Evolutionary conservation across 768 basidiomycete genomes (phyloP).

Genomic region (Mycena belliarum): DNA sequence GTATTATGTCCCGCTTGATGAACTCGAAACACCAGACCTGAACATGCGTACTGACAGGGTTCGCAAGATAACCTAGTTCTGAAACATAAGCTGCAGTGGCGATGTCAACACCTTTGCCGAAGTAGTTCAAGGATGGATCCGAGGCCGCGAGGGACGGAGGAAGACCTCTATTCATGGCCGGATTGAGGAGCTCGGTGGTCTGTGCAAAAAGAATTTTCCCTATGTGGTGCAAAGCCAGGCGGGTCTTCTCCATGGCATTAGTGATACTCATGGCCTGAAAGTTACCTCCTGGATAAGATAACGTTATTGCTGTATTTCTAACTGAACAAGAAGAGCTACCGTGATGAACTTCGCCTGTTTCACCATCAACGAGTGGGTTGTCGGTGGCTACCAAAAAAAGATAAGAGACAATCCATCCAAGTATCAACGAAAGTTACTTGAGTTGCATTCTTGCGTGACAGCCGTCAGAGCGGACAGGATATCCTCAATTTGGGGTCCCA

Average conservation of each 20-base stretch:
- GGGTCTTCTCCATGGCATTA: conserved; percentile 84
- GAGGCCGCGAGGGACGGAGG: conserved; percentile 74
- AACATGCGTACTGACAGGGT: conserved; percentile 76
- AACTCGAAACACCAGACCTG: conserved; percentile 24
- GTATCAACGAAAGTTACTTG: conserved; percentile 44
- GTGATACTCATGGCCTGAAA: conserved; percentile 85
- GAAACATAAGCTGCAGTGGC: conserved; percentile 79
- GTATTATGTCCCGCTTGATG: neutral
- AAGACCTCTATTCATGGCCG: conserved; percentile 77
- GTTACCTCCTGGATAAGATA: conserved; percentile 56
- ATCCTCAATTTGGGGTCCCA: conserved; percentile 80
- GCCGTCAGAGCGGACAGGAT: conserved; percentile 59
- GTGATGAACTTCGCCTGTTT: conserved; percentile 65
- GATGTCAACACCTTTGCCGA: conserved; percentile 78
- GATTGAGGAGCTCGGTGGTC: conserved; percentile 74
- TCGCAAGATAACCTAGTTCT: conserved; percentile 77
- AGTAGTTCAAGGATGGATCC: conserved; percentile 77
- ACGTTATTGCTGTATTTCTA: neutral
- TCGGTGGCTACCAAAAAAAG: conserved; percentile 61
- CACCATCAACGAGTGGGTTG: conserved; percentile 76
- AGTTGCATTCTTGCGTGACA: conserved; percentile 74
- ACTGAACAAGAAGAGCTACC: conserved; percentile 48
- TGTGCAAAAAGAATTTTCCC: conserved; percentile 75
- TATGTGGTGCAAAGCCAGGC: conserved; percentile 67
- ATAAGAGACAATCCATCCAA: neutral